A percentile compares a stretch with the other conserved stretches of the same genome.
These are phyloP conservation scores for Colletotrichum ledebouriae DNA, from an alignment of 2,329 filamentous ascomycete species.

Conservation along the genomic window DNA sequence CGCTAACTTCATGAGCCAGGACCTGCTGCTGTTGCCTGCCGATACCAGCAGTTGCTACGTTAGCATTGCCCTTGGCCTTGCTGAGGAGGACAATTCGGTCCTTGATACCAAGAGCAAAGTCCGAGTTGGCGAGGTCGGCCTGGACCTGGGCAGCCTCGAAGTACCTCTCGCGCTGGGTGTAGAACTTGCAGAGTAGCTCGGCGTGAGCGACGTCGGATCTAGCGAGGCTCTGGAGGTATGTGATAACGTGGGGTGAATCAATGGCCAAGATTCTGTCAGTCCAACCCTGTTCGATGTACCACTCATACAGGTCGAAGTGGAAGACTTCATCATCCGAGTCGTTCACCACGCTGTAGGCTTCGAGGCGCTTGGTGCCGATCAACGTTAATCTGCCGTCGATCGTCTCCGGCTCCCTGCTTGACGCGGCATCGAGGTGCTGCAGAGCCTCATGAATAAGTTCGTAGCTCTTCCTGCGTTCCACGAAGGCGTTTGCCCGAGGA, in stretches of 20 bases:
- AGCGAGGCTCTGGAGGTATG: conserved; percentile 85
- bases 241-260: conserved; percentile 86
- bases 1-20: conserved; percentile 85
- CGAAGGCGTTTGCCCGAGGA: conserved; percentile 75
- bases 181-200: conserved; percentile 93
- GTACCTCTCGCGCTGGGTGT: conserved; percentile 85
- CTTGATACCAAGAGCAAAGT: conserved; percentile 83
- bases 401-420: conserved; percentile 76
- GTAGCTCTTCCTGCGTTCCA: conserved; percentile 83
- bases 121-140: conserved; percentile 84
- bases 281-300: conserved; percentile 91
- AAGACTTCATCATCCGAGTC: conserved; percentile 92
- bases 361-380: conserved; percentile 81
- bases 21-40: conserved; percentile 86
- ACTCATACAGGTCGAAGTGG: conserved; percentile 96
- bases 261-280: conserved; percentile 88
- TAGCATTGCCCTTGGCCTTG: conserved; percentile 91
- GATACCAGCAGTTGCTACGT: conserved; percentile 82
- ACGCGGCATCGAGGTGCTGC: conserved; percentile 79
- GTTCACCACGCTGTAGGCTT: conserved; percentile 93
- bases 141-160: conserved; percentile 92
- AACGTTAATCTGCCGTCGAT: conserved; percentile 84
- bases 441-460: conserved; percentile 88
- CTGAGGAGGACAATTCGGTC: conserved; percentile 91
- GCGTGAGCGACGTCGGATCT: conserved; percentile 80